A percentile compares a stretch with the other conserved stretches of the same genome.
Evolutionary conservation across 352 stramenopile genomes (phyloP).

Genomic region (Elongisporangium prolatum): DNA sequence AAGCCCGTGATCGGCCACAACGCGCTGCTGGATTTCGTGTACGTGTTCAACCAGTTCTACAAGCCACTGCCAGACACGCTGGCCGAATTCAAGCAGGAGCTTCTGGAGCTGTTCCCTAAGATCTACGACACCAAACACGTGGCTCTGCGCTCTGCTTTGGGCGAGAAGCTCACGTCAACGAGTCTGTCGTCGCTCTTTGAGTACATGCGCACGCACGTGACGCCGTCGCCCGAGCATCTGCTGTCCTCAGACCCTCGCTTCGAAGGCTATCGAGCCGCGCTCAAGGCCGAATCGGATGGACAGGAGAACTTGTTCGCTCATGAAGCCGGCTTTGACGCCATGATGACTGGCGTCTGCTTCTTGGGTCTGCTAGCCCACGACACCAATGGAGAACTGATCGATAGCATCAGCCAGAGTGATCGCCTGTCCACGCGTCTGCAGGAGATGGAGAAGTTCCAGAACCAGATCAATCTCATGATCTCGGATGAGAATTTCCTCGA

Average conservation of each 20-base stretch:
- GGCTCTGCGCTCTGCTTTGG: slow-evolving; percentile 44
- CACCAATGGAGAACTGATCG: slow-evolving; percentile 34
- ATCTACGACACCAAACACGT: slow-evolving; percentile 84
- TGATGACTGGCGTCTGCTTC: slow-evolving; percentile 83
- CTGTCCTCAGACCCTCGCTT: slow-evolving; percentile 52
- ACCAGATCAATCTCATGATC: slow-evolving; percentile 80
- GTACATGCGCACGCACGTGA: slow-evolving; percentile 69
- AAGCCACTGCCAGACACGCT: slow-evolving; percentile 64
- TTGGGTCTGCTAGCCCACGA: slow-evolving; percentile 61
- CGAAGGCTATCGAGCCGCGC: slow-evolving; percentile 53
- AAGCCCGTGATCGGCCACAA: slow-evolving; percentile 81
- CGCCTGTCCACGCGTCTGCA: slow-evolving; percentile 32
- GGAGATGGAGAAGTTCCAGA: slow-evolving; percentile 53
- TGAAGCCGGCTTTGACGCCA: slow-evolving; percentile 83
- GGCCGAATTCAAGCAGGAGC: slow-evolving; percentile 63
- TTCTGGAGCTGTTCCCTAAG: slow-evolving; percentile 61
- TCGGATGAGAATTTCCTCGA: slow-evolving; percentile 63
- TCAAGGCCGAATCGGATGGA: slow-evolving; percentile 41
- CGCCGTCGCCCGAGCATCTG: slow-evolving; percentile 42
- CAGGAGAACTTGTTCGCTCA: slow-evolving; percentile 63
- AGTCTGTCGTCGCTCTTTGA: slow-evolving; percentile 66
- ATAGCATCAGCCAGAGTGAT: slow-evolving; percentile 11
- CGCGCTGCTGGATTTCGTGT: slow-evolving; percentile 79
- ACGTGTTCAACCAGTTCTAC: slow-evolving; percentile 83
- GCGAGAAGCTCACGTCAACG: slow-evolving; percentile 54